A percentile compares a stretch with the other conserved stretches of the same genome.
phyloP scores from a whole-genome alignment of 2,329 filamentous ascomycete species.

The Aspergillus pseudoviridinutans region DNA sequence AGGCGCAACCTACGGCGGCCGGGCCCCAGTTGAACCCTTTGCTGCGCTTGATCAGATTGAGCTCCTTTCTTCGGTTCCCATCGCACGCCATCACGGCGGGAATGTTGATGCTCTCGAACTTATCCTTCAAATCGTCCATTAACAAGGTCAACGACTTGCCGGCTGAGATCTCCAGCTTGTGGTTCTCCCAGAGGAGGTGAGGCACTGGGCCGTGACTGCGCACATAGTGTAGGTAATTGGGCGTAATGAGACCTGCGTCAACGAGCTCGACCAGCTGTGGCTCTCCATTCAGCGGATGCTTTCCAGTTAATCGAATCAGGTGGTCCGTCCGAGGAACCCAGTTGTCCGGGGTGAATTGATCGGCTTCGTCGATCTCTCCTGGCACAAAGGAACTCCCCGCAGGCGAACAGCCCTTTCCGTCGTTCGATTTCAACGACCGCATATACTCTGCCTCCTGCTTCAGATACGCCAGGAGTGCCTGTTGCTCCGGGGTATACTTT shows the following conservation, averaged over 20 bases:
- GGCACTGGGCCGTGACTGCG: conserved; percentile 54
- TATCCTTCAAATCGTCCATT: conserved; percentile 45
- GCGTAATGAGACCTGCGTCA: conserved; percentile 49
- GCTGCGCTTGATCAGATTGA: conserved; percentile 48
- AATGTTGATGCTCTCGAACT: conserved; percentile 47
- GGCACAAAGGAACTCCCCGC: conserved; percentile 27
- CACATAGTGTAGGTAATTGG: conserved; percentile 50
- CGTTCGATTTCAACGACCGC: conserved; percentile 42
- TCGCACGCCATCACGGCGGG: conserved; percentile 48
- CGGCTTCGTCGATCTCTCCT: conserved; percentile 47
- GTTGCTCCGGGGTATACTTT: conserved; percentile 43
- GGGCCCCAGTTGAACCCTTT: conserved; percentile 49
- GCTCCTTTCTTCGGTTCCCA: conserved; percentile 50
- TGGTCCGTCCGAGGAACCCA: conserved; percentile 49
- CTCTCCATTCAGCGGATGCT: conserved; percentile 53
- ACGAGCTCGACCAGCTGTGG: conserved; percentile 41
- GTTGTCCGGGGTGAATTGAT: conserved; percentile 52
- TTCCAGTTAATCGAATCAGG: conserved; percentile 50
- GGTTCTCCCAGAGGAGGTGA: conserved; percentile 47
- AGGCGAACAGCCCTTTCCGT: conserved; percentile 40
- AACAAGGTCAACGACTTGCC: conserved; percentile 35
- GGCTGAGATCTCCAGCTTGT: conserved; percentile 44
- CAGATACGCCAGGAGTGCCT: conserved; percentile 40
- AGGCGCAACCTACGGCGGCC: conserved; percentile 47
- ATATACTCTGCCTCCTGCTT: conserved; percentile 43